Conservation (phyloP, 495 filamentous ascomycete species). For the Hyaloscypha hepaticicola region DNA sequence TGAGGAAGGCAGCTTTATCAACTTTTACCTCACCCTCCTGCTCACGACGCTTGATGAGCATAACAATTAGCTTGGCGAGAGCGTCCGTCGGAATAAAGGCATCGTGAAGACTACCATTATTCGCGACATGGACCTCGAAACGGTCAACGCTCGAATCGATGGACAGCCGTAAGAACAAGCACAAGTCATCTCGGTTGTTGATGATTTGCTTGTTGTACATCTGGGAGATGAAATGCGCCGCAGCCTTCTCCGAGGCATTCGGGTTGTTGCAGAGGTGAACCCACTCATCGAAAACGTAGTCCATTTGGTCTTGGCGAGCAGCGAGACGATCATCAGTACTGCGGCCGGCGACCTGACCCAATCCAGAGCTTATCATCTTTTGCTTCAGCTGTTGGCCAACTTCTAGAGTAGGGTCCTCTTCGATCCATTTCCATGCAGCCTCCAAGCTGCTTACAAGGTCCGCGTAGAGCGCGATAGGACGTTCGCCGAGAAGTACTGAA, state of each 20-base stretch:
- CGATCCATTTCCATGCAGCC: conserved; percentile 79
- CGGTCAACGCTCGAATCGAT: conserved; percentile 75
- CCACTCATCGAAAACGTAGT: conserved; percentile 96
- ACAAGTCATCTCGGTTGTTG: conserved; percentile 67
- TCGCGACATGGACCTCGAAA: conserved; percentile 67
- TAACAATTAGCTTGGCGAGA: conserved; percentile 78
- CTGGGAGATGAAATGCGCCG: conserved; percentile 79
- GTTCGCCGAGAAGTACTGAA: conserved; percentile 71
- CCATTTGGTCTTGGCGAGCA: conserved; percentile 72
- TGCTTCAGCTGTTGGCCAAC: conserved; percentile 66
- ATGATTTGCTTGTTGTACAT: conserved; percentile 71
- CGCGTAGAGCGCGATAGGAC: conserved; percentile 71
- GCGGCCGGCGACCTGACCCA: conserved; percentile 50
- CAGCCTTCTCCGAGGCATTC: conserved; percentile 66
- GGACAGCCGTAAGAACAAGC: conserved; percentile 75
- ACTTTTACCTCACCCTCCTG: conserved; percentile 54
- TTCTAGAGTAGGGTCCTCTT: conserved; percentile 65
- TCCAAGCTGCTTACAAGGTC: conserved; percentile 84
- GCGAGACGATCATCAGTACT: conserved; percentile 49
- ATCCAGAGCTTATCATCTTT: conserved; percentile 64
- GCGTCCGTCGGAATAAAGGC: conserved; percentile 77
- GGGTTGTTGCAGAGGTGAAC: conserved; percentile 74
- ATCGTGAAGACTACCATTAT: conserved; percentile 61
- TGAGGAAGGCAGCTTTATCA: conserved; percentile 65
- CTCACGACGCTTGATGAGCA: conserved; percentile 67